Conservation (phyloP, 2,329 filamentous ascomycete species). For the Colletotrichum lindemuthianum region DNA sequence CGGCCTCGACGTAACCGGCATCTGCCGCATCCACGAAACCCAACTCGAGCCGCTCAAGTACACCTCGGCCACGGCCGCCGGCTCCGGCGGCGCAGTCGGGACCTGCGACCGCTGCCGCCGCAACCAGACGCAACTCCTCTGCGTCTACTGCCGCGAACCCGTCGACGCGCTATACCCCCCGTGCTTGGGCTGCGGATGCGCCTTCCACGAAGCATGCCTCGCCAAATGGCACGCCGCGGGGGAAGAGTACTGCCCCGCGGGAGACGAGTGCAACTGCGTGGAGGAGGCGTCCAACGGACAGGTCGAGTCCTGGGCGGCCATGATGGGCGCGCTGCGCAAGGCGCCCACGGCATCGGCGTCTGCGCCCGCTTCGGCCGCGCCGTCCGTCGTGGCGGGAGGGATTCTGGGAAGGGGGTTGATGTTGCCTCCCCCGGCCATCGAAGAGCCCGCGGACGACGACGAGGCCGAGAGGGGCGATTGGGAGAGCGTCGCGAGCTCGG, state of each 20-base stretch:
- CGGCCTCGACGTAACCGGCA: slow-evolving; percentile 70
- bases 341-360: slow-evolving; percentile 8
- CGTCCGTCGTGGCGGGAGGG: not conserved
- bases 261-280: slow-evolving; percentile 72
- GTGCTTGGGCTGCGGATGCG: slow-evolving; percentile 72
- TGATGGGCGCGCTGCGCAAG: slow-evolving; percentile 57
- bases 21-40: slow-evolving; percentile 70
- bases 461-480: slow-evolving; percentile 47
- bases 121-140: slow-evolving; percentile 68
- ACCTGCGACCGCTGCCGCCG: slow-evolving; percentile 59
- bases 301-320: slow-evolving; percentile 70
- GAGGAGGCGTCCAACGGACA: slow-evolving; percentile 65
- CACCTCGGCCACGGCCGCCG: slow-evolving; percentile 49
- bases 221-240: slow-evolving; percentile 67
- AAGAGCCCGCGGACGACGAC: slow-evolving; percentile 44
- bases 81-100: slow-evolving; percentile 59
- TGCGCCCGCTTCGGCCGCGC: slow-evolving; percentile 1
- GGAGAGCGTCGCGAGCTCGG: slow-evolving; percentile 47
- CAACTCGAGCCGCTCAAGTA: slow-evolving; percentile 69
- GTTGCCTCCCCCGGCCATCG: slow-evolving; percentile 44
- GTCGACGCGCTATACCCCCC: slow-evolving; percentile 68
- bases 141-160: slow-evolving; percentile 71
- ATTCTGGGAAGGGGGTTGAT: slow-evolving; percentile 20
- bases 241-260: slow-evolving; percentile 68
- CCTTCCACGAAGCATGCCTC: slow-evolving; percentile 67